Conservation (phyloP, 176 grass and related monocot species). For the Chrysopogon serrulatus region DNA sequence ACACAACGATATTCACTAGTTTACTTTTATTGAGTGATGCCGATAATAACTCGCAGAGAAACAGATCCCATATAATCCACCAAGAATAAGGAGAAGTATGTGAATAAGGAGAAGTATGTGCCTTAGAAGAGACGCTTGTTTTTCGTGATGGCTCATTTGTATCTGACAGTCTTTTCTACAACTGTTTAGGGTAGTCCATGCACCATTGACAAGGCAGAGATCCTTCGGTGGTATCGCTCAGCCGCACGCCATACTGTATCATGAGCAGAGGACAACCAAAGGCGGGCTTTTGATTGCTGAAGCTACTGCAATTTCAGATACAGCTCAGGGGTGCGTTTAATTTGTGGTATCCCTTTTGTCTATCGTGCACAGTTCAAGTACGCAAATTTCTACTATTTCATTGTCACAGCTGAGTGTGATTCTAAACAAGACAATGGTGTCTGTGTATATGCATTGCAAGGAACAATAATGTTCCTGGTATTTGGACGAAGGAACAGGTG, state of each 20-base stretch:
- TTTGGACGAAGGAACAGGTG: conserved; percentile 64
- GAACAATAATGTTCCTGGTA: conserved; percentile 50
- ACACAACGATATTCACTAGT: too few relatives aligned
- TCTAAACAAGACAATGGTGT: background rate
- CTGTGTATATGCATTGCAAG: conserved; percentile 14
- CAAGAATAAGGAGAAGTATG: background rate
- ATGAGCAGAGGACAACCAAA: conserved; percentile 47
- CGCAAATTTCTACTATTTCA: background rate
- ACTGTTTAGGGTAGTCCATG: conserved; percentile 38
- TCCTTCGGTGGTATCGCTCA: conserved; percentile 41
- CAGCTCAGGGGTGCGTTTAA: conserved; percentile 56
- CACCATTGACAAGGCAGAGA: conserved; percentile 49
- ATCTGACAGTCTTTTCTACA: background rate
- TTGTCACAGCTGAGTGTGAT: background rate
- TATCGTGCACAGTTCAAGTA: background rate
- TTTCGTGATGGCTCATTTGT: background rate
- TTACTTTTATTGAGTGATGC: too few relatives aligned
- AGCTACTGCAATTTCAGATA: conserved; percentile 60
- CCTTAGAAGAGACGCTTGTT: background rate
- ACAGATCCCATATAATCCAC: background rate
- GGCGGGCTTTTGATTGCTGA: conserved; percentile 57
- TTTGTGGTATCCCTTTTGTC: background rate
- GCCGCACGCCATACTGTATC: conserved; percentile 48
- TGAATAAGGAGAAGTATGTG: background rate
- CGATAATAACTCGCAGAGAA: too few relatives aligned